A percentile compares a stretch with the other conserved stretches of the same genome.
Evolutionary conservation across 2,329 filamentous ascomycete species (phyloP).

Genomic region (Dactylellina parvicollis): DNA sequence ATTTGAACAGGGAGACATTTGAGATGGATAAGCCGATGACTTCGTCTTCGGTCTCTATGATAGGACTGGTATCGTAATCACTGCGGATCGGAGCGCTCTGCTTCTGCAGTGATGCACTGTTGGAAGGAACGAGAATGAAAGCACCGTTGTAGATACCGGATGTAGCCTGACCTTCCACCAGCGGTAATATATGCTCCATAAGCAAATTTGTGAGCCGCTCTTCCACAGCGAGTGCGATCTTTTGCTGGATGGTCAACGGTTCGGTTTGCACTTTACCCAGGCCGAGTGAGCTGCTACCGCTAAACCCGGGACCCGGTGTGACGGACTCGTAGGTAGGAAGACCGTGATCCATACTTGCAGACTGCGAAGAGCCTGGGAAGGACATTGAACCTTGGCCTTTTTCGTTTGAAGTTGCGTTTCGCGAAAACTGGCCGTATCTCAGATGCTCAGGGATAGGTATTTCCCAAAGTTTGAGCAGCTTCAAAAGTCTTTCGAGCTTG

Average conservation of each 20-base stretch:
- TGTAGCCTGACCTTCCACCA: slow-evolving; percentile 48
- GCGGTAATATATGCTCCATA: slow-evolving; percentile 51
- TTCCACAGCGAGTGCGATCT: slow-evolving; percentile 46
- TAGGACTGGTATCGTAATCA: slow-evolving; percentile 27
- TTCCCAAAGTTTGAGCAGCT: slow-evolving; percentile 19
- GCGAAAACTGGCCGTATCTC: slow-evolving; percentile 13
- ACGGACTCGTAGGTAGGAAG: slow-evolving; percentile 44
- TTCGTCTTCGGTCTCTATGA: slow-evolving; percentile 28
- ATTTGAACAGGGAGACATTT: slow-evolving; percentile 33
- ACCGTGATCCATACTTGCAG: neutral
- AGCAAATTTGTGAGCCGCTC: slow-evolving; percentile 51
- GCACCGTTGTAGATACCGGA: slow-evolving; percentile 52
- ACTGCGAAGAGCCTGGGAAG: neutral
- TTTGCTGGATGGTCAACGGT: slow-evolving; percentile 50
- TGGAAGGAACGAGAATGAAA: slow-evolving; percentile 49
- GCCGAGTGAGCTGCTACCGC: neutral
- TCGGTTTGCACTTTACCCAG: slow-evolving; percentile 41
- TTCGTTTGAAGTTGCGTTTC: neutral
- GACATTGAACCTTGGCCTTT: neutral
- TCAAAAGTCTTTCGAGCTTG: slow-evolving; percentile 12
- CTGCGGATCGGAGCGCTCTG: slow-evolving; percentile 11
- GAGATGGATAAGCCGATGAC: slow-evolving; percentile 36
- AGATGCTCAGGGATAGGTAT: slow-evolving; percentile 42
- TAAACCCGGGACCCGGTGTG: neutral
- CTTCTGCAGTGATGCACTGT: slow-evolving; percentile 24